Evolutionary conservation across 2,329 filamentous ascomycete genomes (phyloP).

Genomic region (Orbilia ellipsospora): DNA sequence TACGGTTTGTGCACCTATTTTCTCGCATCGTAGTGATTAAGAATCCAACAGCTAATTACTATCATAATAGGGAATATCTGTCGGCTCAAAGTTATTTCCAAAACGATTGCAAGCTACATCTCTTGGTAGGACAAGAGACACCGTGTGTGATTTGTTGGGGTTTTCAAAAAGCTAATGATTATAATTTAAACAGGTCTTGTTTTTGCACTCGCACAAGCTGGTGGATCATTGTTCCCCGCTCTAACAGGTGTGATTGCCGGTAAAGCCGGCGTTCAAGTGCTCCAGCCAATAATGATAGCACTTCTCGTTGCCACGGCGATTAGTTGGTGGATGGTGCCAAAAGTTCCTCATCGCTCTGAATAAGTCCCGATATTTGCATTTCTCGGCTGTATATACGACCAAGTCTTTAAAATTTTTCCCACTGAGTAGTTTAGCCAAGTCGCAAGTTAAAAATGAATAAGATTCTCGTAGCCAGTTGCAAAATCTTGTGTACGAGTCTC

Average conservation of each 20-base stretch:
- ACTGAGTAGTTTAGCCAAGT: too few species aligned
- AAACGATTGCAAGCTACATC: conserved; percentile 40
- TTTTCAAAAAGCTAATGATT: not conserved
- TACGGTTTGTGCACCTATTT: conserved; percentile 62
- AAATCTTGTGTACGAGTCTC: not conserved
- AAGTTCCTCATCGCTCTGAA: conserved; percentile 18
- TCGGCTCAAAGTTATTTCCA: conserved; percentile 61
- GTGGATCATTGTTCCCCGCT: conserved; percentile 69
- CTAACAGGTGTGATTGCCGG: conserved; percentile 68
- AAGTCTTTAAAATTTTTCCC: too few species aligned
- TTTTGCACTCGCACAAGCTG: conserved; percentile 70
- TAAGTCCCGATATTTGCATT: not conserved
- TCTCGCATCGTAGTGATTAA: conserved; percentile 15
- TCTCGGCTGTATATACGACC: too few species aligned
- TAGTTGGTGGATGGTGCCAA: conserved; percentile 52
- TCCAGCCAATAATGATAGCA: conserved; percentile 39
- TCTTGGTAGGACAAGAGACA: conserved; percentile 32
- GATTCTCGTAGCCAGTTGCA: too few species aligned
- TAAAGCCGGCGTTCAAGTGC: conserved; percentile 42
- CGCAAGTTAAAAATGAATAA: too few species aligned
- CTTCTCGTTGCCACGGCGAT: conserved; percentile 34
- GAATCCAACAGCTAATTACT: not conserved
- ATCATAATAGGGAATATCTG: conserved; percentile 66
- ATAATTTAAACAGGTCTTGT: conserved; percentile 63
- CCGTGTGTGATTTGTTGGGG: not conserved